A percentile compares a stretch with the other conserved stretches of the same genome.
phyloP scores from a whole-genome alignment of 1,284 basidiomycete species.

The Sanghuangporus weigelae region DNA sequence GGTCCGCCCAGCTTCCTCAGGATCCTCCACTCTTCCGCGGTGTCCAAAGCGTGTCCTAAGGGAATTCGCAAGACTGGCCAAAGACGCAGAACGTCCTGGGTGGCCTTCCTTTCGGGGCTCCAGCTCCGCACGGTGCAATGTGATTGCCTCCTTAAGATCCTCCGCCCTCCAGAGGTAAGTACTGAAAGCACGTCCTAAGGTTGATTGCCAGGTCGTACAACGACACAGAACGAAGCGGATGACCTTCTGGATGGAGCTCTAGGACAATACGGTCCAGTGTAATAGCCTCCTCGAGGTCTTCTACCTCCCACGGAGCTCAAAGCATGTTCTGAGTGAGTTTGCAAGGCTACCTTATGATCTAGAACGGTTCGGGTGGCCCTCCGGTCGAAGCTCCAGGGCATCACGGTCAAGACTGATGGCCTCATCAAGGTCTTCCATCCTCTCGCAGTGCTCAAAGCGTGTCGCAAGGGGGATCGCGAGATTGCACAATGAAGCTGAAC shows the following conservation, averaged over 20 bases:
- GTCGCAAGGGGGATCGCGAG: neutral
- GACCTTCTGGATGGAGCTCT: neutral
- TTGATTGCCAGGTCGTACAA: neutral
- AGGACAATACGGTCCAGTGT: neutral
- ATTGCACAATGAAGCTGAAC: neutral
- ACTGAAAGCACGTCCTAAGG: neutral
- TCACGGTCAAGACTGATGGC: neutral
- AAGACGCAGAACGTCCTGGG: neutral
- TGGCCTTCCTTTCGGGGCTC: neutral
- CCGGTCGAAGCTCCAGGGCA: neutral
- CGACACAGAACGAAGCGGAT: neutral
- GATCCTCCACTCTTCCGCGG: neutral
- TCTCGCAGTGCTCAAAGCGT: neutral
- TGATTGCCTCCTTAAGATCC: neutral
- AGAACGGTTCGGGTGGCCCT: neutral
- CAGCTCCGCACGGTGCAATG: neutral
- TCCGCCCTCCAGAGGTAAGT: neutral
- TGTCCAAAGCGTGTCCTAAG: neutral
- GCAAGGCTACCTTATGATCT: neutral
- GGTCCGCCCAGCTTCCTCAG: too few species aligned
- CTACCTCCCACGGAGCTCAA: neutral
- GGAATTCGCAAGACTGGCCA: neutral
- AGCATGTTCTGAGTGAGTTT: neutral
- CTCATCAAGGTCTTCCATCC: neutral
- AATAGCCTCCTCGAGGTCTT: neutral